Percentiles rank a stretch among this genome's conserved stretches.
Conservation (phyloP, 306 rosid genomes). For the Quercus gilva region DNA sequence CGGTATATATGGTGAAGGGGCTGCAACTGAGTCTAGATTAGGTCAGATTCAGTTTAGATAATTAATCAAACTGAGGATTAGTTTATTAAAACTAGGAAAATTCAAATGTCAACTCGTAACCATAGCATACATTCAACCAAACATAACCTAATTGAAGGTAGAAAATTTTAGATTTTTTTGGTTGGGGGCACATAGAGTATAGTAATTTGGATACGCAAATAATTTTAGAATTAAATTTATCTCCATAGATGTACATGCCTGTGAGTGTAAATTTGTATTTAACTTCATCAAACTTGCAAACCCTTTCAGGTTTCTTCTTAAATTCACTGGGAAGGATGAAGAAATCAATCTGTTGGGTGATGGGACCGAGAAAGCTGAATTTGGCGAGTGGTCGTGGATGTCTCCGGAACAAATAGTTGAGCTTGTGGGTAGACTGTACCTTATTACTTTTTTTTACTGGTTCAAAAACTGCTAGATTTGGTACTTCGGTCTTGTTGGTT, state of each 20-base stretch:
- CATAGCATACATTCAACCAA: background rate
- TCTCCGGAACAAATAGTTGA: constrained; percentile 58
- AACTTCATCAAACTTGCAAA: background rate
- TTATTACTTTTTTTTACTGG: background rate
- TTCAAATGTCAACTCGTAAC: background rate
- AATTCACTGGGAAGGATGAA: constrained; percentile 71
- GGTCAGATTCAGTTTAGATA: background rate
- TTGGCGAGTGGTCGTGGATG: constrained; percentile 96
- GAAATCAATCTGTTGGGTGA: constrained; percentile 93
- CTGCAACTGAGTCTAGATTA: constrained; percentile 12
- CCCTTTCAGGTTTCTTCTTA: constrained; percentile 59
- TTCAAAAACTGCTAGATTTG: background rate
- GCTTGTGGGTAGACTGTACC: constrained; percentile 46
- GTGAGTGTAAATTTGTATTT: background rate
- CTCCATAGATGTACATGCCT: background rate
- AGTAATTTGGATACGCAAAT: background rate
- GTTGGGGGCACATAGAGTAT: background rate
- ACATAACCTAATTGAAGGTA: background rate
- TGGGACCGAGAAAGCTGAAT: constrained; percentile 91
- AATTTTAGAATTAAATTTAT: background rate
- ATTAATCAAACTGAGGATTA: too few species aligned
- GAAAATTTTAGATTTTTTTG: background rate
- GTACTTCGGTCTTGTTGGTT: background rate
- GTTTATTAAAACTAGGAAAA: too few species aligned
- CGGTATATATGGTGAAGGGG: background rate